Evolutionary conservation across 257 asterid species (phyloP), one percentile per base, ranked within the genome.

Genomic region (Scutellaria galericulata): DNA sequence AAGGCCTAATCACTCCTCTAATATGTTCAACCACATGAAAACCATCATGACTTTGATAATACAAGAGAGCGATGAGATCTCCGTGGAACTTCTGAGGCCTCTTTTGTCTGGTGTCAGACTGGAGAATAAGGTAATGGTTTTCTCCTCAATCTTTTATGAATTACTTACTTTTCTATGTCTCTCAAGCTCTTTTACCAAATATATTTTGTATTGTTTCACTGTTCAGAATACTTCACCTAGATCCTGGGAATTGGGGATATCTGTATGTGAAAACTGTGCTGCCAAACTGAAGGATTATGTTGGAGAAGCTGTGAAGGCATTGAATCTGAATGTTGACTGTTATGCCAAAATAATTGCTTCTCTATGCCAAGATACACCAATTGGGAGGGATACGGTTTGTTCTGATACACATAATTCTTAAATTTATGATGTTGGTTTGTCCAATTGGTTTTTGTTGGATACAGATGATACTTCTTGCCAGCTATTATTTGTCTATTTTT

Each of bases 161-260:
- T 7, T 18, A 52, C 37, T 2, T 66, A 57, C 24, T 72, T 20
- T 55, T 57, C 7, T 35, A 18, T 52, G 27, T 44, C 40, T 47
- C 31, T 79, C 11, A 42, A 57, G 24, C 35, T 41, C 20, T 59
- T 48, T 48, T 60, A 24, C 62, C 11, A 12, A 13, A 13, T 55
- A 45, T 61, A 13, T 20, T 31, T 44, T 13, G 8, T 14, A 5
- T 52, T 73, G 37, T 64, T 13, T 64, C n/a, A 35, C 76, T 64
- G 75, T 63, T 68, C 81, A 86, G 90, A 54, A 64, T 47, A 40
- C 37, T 51, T 77, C 85, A 18, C 81, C 80, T 37, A 2, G 66
- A 57, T 63, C 82, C 7, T 86, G 85, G 80, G 47, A 74, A 60
- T 73, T 86, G 83, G 86, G 81, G 39, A 76, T 50, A 51, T 53